Evolutionary conservation across 768 basidiomycete genomes (phyloP).

Genomic region (Boletus coccyginus): DNA sequence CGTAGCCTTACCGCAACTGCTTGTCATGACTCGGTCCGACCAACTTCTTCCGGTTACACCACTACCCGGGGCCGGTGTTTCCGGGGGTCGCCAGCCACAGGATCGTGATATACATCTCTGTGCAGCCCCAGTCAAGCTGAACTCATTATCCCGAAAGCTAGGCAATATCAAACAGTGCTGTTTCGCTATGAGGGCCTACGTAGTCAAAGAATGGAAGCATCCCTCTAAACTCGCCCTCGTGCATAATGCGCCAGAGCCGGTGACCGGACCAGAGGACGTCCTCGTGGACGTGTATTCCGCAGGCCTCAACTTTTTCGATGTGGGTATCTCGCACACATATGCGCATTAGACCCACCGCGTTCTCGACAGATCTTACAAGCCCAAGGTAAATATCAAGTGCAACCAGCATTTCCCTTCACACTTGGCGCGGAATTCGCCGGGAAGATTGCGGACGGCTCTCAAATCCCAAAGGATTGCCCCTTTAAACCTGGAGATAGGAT

Average conservation of each 20-base stretch:
- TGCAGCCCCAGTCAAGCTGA: not conserved
- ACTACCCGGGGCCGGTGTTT: not conserved
- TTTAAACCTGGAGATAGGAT: conserved; percentile 84
- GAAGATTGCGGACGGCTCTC: conserved; percentile 61
- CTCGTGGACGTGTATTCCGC: conserved; percentile 75
- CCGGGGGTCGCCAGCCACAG: not conserved
- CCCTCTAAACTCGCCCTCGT: conserved; percentile 60
- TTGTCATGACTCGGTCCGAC: too few relatives aligned
- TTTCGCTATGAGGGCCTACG: conserved; percentile 69
- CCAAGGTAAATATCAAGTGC: conserved; percentile 86
- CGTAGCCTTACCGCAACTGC: conserved; percentile 15
- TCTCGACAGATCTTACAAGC: conserved; percentile 68
- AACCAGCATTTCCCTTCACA: conserved; percentile 82
- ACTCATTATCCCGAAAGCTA: not conserved
- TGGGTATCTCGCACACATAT: conserved; percentile 30
- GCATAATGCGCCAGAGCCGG: conserved; percentile 57
- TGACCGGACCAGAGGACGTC: conserved; percentile 48
- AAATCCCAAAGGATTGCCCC: conserved; percentile 75
- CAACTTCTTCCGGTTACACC: not conserved
- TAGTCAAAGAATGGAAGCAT: conserved; percentile 66
- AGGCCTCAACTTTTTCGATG: conserved; percentile 78
- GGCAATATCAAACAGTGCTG: not conserved
- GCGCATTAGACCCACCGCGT: not conserved
- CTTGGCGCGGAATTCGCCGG: conserved; percentile 89
- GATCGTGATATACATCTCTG: not conserved